Percentiles rank a stretch among this genome's conserved stretches.
phyloP scores from a whole-genome alignment of 1,284 basidiomycete species.

The Cutaneotrichosporon spelunceum region DNA sequence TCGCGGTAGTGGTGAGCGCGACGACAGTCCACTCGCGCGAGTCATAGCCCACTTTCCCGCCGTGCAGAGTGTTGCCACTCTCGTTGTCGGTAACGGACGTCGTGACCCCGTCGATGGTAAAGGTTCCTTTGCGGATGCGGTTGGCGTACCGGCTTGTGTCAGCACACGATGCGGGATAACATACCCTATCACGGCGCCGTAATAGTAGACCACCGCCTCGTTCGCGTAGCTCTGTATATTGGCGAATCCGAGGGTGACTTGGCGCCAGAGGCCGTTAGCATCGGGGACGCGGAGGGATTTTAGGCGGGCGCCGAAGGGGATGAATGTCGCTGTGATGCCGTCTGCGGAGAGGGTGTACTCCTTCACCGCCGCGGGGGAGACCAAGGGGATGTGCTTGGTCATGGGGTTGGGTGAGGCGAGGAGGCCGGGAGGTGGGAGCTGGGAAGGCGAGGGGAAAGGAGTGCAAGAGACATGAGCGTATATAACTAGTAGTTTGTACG shows the following conservation, averaged over 20 bases:
- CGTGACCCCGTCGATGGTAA: slow-evolving; percentile 27
- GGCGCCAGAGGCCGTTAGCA: slow-evolving; percentile 23
- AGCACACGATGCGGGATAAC: slow-evolving; percentile 5
- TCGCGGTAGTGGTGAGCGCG: slow-evolving; percentile 9
- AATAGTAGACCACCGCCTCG: slow-evolving; percentile 31
- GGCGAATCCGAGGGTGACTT: slow-evolving; percentile 38
- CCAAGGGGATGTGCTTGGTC: background rate
- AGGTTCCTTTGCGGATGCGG: slow-evolving; percentile 37
- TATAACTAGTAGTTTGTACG: too few species aligned
- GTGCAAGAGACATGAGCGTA: background rate
- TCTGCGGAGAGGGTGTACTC: slow-evolving; percentile 29
- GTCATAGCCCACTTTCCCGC: slow-evolving; percentile 29
- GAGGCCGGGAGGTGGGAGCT: too few species aligned
- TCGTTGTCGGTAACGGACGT: slow-evolving; percentile 34
- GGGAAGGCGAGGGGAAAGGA: too few species aligned
- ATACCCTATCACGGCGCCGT: slow-evolving; percentile 38
- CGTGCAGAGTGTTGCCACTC: slow-evolving; percentile 33
- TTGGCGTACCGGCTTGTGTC: slow-evolving; percentile 36
- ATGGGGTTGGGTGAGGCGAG: too few species aligned
- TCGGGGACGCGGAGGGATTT: slow-evolving; percentile 37
- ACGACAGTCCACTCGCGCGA: slow-evolving; percentile 26
- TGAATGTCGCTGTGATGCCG: slow-evolving; percentile 40
- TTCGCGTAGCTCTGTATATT: slow-evolving; percentile 21
- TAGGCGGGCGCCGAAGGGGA: slow-evolving; percentile 36
- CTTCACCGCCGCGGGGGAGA: slow-evolving; percentile 16